These are phyloP conservation scores for Hypoxylon sp. DNA, from an alignment of 2,329 filamentous ascomycete genomes.

Conservation along the genomic window DNA sequence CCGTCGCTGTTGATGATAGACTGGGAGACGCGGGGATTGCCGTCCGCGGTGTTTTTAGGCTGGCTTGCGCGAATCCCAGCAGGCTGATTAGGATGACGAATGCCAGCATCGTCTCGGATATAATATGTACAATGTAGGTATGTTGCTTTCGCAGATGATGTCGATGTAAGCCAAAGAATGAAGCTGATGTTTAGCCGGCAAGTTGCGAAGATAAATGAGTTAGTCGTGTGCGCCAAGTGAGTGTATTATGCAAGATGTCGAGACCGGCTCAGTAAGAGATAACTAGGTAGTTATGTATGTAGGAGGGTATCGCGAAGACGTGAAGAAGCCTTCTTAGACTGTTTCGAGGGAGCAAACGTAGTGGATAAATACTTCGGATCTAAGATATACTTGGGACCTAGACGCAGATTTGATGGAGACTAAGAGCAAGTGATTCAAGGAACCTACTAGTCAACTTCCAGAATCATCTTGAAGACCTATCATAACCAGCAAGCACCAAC, in stretches of 20 bases:
- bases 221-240: constrained; percentile 10
- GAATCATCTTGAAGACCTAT: constrained; percentile 5
- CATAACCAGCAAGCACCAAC: not conserved
- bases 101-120: constrained; percentile 26
- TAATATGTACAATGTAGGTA: not conserved
- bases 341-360: constrained; percentile 12
- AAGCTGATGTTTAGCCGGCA: not conserved
- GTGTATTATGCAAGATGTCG: constrained; percentile 12
- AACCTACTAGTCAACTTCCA: constrained; percentile 14
- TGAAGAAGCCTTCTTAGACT: constrained; percentile 7
- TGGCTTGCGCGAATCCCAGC: constrained; percentile 31
- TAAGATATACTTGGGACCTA: constrained; percentile 3
- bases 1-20: constrained; percentile 8
- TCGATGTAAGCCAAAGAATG: not conserved
- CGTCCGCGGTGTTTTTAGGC: constrained; percentile 35
- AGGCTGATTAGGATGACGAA: constrained; percentile 24
- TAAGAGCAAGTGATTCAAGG: constrained; percentile 17
- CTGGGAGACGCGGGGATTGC: constrained; percentile 13
- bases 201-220: not conserved
- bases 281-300: constrained; percentile 5
- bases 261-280: constrained; percentile 20
- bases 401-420: constrained; percentile 9
- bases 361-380: not conserved
- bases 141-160: not conserved
- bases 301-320: constrained; percentile 8